These are phyloP conservation scores for Anisodus acutangulus DNA, from an alignment of 257 asterid genomes.

Conservation along the genomic window DNA sequence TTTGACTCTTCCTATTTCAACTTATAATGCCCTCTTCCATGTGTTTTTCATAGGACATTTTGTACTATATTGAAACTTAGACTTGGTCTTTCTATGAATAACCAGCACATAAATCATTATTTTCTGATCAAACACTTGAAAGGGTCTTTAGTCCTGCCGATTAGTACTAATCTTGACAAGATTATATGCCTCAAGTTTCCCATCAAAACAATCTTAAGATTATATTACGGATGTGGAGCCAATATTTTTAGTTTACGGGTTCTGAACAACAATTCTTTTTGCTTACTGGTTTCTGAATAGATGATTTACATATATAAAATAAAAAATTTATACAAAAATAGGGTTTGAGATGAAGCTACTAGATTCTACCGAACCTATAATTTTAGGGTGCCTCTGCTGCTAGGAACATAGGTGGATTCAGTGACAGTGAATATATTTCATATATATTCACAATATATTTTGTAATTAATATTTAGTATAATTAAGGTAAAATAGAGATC, in stretches of 20 bases:
- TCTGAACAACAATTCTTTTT: background rate
- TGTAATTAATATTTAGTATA: too few species aligned
- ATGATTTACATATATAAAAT: too few species aligned
- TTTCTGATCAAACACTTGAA: conserved; percentile 1
- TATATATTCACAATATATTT: too few species aligned
- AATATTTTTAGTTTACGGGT: background rate
- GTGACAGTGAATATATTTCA: too few species aligned
- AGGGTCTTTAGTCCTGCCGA: conserved; percentile 13
- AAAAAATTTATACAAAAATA: background rate
- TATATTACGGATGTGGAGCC: background rate
- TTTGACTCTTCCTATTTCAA: conserved; percentile 28
- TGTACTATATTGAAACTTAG: background rate
- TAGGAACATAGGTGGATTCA: too few species aligned
- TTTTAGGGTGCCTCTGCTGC: background rate
- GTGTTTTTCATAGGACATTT: background rate
- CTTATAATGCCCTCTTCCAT: conserved; percentile 20
- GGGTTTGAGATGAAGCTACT: background rate
- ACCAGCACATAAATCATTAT: background rate
- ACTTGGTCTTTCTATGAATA: conserved; percentile 8
- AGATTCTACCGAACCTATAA: too few species aligned
- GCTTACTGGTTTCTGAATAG: too few species aligned
- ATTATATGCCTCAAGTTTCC: background rate
- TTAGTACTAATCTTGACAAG: background rate
- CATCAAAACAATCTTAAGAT: conserved; percentile 6
- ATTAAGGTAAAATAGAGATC: too few species aligned